phyloP scores from a whole-genome alignment of 345 rosid genomes.

The Camelina neglecta region DNA sequence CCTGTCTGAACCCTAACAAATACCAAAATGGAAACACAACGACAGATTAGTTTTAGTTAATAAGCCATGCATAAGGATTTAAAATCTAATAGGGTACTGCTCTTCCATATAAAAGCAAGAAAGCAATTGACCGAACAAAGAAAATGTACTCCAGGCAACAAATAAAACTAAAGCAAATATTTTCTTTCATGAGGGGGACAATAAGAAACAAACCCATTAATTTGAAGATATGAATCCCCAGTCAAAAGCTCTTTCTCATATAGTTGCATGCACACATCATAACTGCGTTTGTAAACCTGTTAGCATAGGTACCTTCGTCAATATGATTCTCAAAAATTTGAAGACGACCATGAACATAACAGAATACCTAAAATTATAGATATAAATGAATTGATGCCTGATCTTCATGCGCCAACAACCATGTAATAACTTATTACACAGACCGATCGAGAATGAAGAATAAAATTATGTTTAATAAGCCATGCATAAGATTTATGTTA shows the following conservation, averaged over 20 bases:
- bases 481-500: neutral
- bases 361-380: neutral
- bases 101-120: constrained; percentile 8
- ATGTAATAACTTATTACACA: neutral
- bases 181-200: too few species aligned
- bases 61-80: neutral
- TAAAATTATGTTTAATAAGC: neutral
- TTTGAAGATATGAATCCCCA: constrained; percentile 70
- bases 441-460: neutral
- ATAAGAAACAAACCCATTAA: constrained; percentile 68
- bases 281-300: constrained; percentile 88
- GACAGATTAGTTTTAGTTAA: constrained; percentile 26
- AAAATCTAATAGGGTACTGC: neutral
- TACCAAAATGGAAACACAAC: constrained; percentile 29
- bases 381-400: neutral
- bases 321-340: neutral
- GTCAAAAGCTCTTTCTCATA: constrained; percentile 88
- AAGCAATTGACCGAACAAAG: neutral
- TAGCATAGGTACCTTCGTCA: constrained; percentile 29
- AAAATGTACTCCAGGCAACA: neutral
- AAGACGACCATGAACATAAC: neutral
- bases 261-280: constrained; percentile 74
- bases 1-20: constrained; percentile 65
- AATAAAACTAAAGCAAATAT: too few species aligned
- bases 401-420: neutral